Evolutionary conservation across 2,329 filamentous ascomycete genomes (phyloP).

Genomic region (Diaporthe vaccinii): DNA sequence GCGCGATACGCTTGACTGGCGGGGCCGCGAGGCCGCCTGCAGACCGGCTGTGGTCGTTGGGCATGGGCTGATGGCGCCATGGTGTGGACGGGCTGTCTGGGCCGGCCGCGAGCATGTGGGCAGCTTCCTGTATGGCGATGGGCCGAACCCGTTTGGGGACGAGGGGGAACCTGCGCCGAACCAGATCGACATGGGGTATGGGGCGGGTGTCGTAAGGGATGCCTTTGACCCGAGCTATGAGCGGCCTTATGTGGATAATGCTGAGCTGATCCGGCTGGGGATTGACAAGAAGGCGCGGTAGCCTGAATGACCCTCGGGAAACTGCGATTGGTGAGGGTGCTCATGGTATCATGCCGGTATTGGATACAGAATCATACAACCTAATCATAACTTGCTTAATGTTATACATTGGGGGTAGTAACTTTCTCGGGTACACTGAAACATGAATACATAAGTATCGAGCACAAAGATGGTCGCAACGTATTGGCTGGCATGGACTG

Average conservation of each 20-base stretch:
- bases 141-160: not conserved
- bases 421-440: not conserved
- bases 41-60: not conserved
- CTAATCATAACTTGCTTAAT: not conserved
- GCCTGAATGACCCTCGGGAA: not conserved
- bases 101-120: not conserved
- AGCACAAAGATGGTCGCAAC: too few species aligned
- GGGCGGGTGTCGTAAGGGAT: not conserved
- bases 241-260: not conserved
- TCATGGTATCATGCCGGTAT: too few species aligned
- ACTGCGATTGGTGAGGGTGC: not conserved
- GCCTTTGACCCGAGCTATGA: not conserved
- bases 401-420: not conserved
- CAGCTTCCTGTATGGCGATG: not conserved
- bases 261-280: not conserved
- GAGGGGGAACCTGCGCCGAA: not conserved
- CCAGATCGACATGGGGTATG: not conserved
- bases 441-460: not conserved
- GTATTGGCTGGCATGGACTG: too few species aligned
- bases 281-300: not conserved
- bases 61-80: not conserved
- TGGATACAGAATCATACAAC: not conserved
- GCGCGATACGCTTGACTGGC: conserved; percentile 16
- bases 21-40: not conserved
- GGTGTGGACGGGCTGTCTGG: not conserved